Conservation (phyloP, 495 filamentous ascomycete genomes). For the Podospora conica region DNA sequence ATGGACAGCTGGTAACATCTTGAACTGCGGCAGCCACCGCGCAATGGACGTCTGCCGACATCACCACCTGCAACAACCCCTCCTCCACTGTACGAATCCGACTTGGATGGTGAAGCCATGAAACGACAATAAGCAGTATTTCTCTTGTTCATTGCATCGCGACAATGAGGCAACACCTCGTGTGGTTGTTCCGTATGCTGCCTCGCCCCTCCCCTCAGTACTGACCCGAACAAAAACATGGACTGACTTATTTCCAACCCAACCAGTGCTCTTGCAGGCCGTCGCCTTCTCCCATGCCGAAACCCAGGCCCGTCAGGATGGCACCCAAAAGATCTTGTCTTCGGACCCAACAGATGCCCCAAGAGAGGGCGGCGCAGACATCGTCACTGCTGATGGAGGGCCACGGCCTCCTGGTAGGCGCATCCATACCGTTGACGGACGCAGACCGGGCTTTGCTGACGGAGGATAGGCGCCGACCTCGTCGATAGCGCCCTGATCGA, state of each 20-base stretch:
- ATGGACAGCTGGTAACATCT: slow-evolving; percentile 15
- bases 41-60: not conserved
- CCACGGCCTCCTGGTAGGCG: slow-evolving; percentile 27
- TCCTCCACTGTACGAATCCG: not conserved
- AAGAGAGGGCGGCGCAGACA: slow-evolving; percentile 25
- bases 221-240: slow-evolving; percentile 4
- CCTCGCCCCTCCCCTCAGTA: not conserved
- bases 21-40: not conserved
- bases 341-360: slow-evolving; percentile 18
- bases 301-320: slow-evolving; percentile 27
- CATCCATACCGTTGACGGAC: not conserved
- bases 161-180: slow-evolving; percentile 36
- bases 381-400: slow-evolving; percentile 14
- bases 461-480: slow-evolving; percentile 35
- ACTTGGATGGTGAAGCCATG: slow-evolving; percentile 16
- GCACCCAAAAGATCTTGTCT: slow-evolving; percentile 18
- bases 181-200: slow-evolving; percentile 39
- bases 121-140: slow-evolving; percentile 12
- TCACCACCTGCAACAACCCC: not conserved
- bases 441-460: slow-evolving; percentile 10
- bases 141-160: slow-evolving; percentile 16
- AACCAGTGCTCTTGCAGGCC: slow-evolving; percentile 45
- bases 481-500: slow-evolving; percentile 39
- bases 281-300: slow-evolving; percentile 29
- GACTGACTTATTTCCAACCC: slow-evolving; percentile 17